Base-by-base conservation (phyloP, 306 rosid genomes). In the Glycine latifolia region DNA sequence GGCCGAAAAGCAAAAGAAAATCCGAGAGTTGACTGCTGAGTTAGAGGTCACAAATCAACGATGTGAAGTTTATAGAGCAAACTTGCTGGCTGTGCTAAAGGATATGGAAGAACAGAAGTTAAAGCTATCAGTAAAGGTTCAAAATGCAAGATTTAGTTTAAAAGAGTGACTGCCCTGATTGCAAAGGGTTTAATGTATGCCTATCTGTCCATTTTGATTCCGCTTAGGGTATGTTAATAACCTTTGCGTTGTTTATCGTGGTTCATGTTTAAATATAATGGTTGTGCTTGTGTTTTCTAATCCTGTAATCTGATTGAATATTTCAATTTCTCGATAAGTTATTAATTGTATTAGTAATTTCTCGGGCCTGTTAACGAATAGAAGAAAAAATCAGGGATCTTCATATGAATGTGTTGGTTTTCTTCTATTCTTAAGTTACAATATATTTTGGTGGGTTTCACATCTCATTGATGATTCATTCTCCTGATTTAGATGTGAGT, bases 81-180 rank as follows among this genome's bases (percentile, higher is more conserved):
- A 95, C 87, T 86, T 92, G 80, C 86, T 90, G 82, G 88, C 99
- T 67, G 92, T 92, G 85, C 90, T 91, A 43, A 94, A 82, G 85
- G 99, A 95, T 79, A 93, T 95, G 97, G 97, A 95, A 88, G 97
- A 95, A 62, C 99, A 95, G 81, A 94, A 94, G 89, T 82, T 89
- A 70, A 94, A 92, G 88, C 84, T 94, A 76, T 91, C 97, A 4
- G 94, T 92, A 77, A 94, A 94, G 86, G 98, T 94, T 87, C 97
- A 94, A 85, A 94, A 88, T 90, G 98, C 98, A 2, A 90, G 90
- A 88, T 89, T 92, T 83, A 92, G 97, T 86, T 81, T 92, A 93
- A 94, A 90, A 81, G 98, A 94, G 81, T 94, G 88, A 81, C 11
- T 78, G 77, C 91, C 75, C 43, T 16, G 47, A 43, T 52, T 41